phyloP scores from a whole-genome alignment of 345 rosid genomes.

The Salix arbutifolia region DNA sequence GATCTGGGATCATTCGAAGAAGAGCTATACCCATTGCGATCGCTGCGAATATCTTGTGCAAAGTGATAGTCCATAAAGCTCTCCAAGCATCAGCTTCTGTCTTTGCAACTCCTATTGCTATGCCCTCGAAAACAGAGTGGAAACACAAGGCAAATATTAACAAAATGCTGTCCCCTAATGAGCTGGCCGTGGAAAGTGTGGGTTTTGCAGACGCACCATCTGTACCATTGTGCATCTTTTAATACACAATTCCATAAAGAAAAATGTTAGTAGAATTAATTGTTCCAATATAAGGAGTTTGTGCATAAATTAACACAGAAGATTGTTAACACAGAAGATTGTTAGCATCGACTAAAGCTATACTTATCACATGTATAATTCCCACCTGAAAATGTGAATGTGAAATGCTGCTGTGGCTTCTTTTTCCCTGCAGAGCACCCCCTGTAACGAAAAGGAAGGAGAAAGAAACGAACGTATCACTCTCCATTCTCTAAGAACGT shows the following conservation, averaged over 20 bases:
- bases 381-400: constrained; percentile 19
- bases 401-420: constrained; percentile 5
- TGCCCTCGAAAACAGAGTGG: constrained; percentile 87
- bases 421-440: constrained; percentile 20
- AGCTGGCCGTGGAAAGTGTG: constrained; percentile 26
- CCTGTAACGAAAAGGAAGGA: constrained; percentile 17
- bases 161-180: constrained; percentile 65
- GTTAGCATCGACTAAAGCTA: no score
- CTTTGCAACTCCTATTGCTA: constrained; percentile 72
- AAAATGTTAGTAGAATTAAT: not conserved
- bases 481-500: not conserved
- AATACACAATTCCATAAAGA: not conserved
- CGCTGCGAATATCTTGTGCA: constrained; percentile 78
- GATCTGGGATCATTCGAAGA: constrained; percentile 64
- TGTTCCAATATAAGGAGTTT: no score
- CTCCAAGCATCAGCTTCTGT: constrained; percentile 66
- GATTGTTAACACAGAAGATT: no score
- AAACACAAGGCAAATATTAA: constrained; percentile 76
- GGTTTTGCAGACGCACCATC: constrained; percentile 15
- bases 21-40: constrained; percentile 87
- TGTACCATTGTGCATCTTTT: constrained; percentile 18
- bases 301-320: no score
- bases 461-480: not conserved
- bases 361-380: no score
- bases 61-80: constrained; percentile 67